Base-by-base conservation (phyloP, 2,329 filamentous ascomycete genomes). In the Botrytis medusae region DNA sequence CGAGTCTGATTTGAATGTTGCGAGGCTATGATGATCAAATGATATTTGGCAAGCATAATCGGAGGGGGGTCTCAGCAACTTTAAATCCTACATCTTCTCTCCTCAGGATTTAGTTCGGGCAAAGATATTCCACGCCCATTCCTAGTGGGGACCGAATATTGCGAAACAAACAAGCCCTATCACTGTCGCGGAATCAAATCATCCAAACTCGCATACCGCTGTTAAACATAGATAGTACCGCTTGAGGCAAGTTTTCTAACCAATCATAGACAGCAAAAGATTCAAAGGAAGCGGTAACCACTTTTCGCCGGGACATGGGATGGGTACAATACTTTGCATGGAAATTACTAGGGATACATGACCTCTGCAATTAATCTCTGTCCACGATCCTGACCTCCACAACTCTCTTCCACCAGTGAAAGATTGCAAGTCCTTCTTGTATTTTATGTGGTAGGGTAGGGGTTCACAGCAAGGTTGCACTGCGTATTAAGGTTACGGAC, bases 181-280 rank as follows among this genome's bases (percentile, higher is more conserved):
- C 62, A 67, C 65, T 70, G 74, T 62, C 67, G 68, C 69, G 69
- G 73, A 72, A 75, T 72, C 65, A 64, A n/a, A 69, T n/a, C 51
- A 34, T 75, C 71, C 65, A 34, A 64, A 40, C 44, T 60, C 62
- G 40, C 72, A 74, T 75, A 77, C 77, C 77, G 76, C 75, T 74
- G 65, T 74, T 72, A 46, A 74, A 29, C 37, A 67, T 63, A 29
- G 69, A 51, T 57, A 48, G 71, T 74, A 73, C 75, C 65, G 29
- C 71, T 74, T 74, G 46, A 40, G 74, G 74, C 68, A 64, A 76
- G 63, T 74, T 63, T 69, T 70, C 67, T 44, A 67, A 34, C 78
- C 78, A 79, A 79, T 79, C 72, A 76, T 25, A 29, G 22, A 25
- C 10, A 12, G 8, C 18, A 10, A 51, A 60, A 16, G 22, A 10